A percentile compares a stretch with the other conserved stretches of the same genome.
phyloP scores from a whole-genome alignment of 1,284 basidiomycete species.

The Sparassis latifolia region DNA sequence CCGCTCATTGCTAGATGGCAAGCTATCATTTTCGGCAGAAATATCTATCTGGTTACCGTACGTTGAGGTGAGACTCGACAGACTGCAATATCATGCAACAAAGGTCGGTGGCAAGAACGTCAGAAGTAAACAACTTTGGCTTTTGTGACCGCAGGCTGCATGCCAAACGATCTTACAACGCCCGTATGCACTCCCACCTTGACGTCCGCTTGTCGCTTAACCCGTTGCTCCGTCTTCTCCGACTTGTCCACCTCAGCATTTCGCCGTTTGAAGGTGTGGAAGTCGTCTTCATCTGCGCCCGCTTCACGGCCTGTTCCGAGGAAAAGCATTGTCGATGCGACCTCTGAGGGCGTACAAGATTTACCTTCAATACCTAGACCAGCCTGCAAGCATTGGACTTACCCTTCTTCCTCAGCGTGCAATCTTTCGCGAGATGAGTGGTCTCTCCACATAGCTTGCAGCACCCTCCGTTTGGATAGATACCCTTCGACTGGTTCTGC shows the following conservation, averaged over 20 bases:
- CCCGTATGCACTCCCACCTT: conserved; percentile 40
- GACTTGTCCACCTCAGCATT: conserved; percentile 54
- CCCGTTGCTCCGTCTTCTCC: conserved; percentile 42
- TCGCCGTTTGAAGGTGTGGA: conserved; percentile 71
- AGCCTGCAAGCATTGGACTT: conserved; percentile 10
- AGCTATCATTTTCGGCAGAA: no score
- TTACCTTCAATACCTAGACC: background rate
- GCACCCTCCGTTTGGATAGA: conserved; percentile 87
- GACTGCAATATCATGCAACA: no score
- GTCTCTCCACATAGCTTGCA: conserved; percentile 87
- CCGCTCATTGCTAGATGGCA: no score
- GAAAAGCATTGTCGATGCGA: conserved; percentile 28
- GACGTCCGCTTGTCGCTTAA: conserved; percentile 36
- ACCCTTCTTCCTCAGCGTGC: conserved; percentile 60
- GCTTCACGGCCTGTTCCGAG: conserved; percentile 48
- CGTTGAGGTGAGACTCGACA: no score
- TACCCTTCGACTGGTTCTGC: conserved; percentile 71
- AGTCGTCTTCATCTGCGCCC: conserved; percentile 91
- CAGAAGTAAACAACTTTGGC: conserved; percentile 58
- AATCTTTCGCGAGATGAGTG: conserved; percentile 83
- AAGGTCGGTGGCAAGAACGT: background rate
- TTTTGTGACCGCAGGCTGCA: conserved; percentile 22
- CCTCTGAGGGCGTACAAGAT: conserved; percentile 16
- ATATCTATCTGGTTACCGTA: no score
- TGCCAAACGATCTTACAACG: conserved; percentile 37